Percentiles rank a stretch among this genome's conserved stretches.
Conservation (phyloP, 768 basidiomycete species). For the Hebeloma cylindrosporum region DNA sequence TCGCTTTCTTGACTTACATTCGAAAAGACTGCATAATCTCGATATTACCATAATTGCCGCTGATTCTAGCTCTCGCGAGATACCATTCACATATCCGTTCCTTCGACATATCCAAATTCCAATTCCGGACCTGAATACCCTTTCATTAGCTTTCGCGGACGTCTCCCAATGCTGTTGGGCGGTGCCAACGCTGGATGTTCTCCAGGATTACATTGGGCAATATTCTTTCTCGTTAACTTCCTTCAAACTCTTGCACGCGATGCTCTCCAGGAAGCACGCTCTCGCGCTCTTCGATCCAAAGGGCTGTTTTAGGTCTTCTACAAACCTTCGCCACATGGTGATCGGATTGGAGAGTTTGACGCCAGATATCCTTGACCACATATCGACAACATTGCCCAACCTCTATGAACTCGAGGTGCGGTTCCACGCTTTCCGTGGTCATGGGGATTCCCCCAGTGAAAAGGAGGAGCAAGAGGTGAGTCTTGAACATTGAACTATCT, state of each 20-base stretch:
- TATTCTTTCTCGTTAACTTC: neutral
- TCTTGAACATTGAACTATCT: neutral
- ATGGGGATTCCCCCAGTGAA: neutral
- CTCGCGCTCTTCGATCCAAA: neutral
- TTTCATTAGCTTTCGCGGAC: neutral
- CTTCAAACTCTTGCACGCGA: neutral
- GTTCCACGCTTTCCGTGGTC: neutral
- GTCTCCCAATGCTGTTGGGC: neutral
- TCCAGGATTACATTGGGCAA: neutral
- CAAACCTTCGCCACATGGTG: neutral
- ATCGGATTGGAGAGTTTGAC: constrained; percentile 2
- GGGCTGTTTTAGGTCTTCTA: neutral
- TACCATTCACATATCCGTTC: too few species aligned
- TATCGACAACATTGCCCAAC: neutral
- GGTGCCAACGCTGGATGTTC: neutral
- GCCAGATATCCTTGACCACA: neutral
- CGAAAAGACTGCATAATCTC: too few species aligned
- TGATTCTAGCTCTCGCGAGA: too few species aligned
- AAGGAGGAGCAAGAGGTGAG: neutral
- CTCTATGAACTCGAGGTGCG: neutral
- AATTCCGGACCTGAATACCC: too few species aligned
- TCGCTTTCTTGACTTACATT: too few species aligned
- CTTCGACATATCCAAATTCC: too few species aligned
- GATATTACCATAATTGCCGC: too few species aligned
- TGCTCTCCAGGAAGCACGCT: neutral